A percentile compares a stretch with the other conserved stretches of the same genome.
These are phyloP conservation scores for Silene conica DNA, from an alignment of 148 eudicot genomes.

Conservation along the genomic window DNA sequence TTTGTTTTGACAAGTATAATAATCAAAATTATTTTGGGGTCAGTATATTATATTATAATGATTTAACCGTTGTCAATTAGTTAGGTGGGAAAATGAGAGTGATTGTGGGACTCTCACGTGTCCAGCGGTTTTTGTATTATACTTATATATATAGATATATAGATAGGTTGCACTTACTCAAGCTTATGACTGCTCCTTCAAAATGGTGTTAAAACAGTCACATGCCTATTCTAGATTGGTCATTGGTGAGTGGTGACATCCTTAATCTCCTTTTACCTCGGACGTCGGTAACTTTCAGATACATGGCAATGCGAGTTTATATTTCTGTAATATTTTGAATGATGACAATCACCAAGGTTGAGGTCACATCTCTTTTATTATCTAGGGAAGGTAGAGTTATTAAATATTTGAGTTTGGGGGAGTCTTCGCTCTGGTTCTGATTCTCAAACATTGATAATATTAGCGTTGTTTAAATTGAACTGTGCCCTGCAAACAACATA, in stretches of 20 bases:
- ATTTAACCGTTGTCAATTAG: no score
- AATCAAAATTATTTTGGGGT: no score
- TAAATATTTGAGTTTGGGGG: not conserved
- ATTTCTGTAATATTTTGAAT: not conserved
- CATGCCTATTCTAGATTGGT: not conserved
- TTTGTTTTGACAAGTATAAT: no score
- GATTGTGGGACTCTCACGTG: no score
- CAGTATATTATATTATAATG: no score
- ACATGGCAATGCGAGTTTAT: not conserved
- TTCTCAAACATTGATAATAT: not conserved
- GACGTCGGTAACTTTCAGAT: not conserved
- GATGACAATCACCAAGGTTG: not conserved
- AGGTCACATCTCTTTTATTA: not conserved
- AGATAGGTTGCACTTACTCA: no score
- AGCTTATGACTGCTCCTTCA: not conserved
- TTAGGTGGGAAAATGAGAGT: no score
- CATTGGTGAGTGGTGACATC: constrained; percentile 1
- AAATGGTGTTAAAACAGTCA: not conserved
- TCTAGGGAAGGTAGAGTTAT: not conserved
- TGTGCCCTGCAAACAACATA: not conserved
- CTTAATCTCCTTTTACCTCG: not conserved
- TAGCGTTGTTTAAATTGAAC: not conserved
- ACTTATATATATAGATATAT: no score
- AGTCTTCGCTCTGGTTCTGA: not conserved
- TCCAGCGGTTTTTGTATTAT: no score